phyloP scores from a whole-genome alignment of 2,329 filamentous ascomycete genomes.

The Chaetomium globosum region DNA sequence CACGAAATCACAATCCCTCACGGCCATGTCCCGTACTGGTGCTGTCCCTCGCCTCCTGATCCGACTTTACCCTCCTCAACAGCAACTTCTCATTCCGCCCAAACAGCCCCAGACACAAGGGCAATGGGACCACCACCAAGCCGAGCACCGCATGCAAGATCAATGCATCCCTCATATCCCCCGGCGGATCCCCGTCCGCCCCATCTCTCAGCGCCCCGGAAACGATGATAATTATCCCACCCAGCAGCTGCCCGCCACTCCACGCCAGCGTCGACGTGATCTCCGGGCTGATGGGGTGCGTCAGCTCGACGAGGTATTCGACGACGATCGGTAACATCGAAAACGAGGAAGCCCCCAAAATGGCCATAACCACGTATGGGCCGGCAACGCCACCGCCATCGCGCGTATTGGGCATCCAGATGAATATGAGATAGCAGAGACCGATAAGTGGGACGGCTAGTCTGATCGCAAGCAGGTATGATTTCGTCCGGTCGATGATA shows the following conservation, averaged over 20 bases:
- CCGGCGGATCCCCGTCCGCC: constrained; percentile 57
- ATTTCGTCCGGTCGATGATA: constrained; percentile 81
- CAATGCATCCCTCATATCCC: constrained; percentile 73
- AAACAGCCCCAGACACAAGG: constrained; percentile 70
- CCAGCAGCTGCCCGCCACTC: constrained; percentile 82
- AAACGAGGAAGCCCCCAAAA: constrained; percentile 81
- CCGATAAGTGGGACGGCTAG: constrained; percentile 73
- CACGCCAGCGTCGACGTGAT: constrained; percentile 82
- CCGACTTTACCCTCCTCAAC: constrained; percentile 55
- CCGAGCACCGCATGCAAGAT: constrained; percentile 78
- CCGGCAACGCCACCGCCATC: constrained; percentile 57
- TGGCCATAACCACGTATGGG: constrained; percentile 72
- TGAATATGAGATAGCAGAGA: constrained; percentile 71
- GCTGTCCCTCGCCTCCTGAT: constrained; percentile 40
- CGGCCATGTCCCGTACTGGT: constrained; percentile 10
- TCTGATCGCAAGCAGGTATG: constrained; percentile 74
- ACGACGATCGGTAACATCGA: constrained; percentile 79
- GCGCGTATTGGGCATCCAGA: constrained; percentile 74
- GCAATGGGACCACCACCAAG: constrained; percentile 65
- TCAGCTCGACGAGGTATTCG: constrained; percentile 85
- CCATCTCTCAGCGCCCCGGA: constrained; percentile 72
- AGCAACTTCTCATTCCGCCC: constrained; percentile 58
- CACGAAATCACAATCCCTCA: constrained; percentile 2
- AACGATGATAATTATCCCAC: constrained; percentile 80
- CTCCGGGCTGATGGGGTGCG: constrained; percentile 83